phyloP scores from a whole-genome alignment of 1,284 basidiomycete species.

The Ganoderma resinaceum region DNA sequence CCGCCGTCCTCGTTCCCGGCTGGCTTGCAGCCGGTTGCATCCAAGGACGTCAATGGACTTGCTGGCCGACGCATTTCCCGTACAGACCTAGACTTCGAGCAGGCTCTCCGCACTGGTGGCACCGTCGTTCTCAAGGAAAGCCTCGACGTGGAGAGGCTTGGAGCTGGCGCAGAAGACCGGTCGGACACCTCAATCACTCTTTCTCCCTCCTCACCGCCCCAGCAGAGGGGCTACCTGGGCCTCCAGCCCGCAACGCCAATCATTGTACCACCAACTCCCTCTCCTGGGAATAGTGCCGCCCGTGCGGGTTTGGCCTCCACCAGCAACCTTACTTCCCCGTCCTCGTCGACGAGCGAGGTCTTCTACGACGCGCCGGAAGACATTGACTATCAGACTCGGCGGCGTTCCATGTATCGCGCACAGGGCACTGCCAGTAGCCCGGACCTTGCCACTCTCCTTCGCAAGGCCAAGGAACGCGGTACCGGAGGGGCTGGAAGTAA shows the following conservation, averaged over 20 bases:
- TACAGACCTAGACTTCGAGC: slow-evolving; percentile 81
- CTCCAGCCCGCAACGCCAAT: slow-evolving; percentile 53
- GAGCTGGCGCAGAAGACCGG: slow-evolving; percentile 44
- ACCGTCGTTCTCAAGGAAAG: slow-evolving; percentile 75
- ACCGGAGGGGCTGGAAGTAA: slow-evolving; percentile 42
- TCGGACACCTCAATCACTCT: slow-evolving; percentile 41
- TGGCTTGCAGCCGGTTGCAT: slow-evolving; percentile 61
- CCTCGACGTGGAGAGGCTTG: slow-evolving; percentile 69
- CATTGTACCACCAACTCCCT: slow-evolving; percentile 66
- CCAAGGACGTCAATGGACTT: slow-evolving; percentile 51
- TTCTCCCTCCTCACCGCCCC: slow-evolving; percentile 35
- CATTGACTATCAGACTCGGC: slow-evolving; percentile 69
- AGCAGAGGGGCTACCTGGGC: slow-evolving; percentile 39
- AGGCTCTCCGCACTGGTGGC: slow-evolving; percentile 66
- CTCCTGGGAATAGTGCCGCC: slow-evolving; percentile 37
- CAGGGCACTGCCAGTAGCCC: slow-evolving; percentile 88
- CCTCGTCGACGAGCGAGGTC: slow-evolving; percentile 56
- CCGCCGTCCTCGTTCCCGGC: slow-evolving; percentile 59
- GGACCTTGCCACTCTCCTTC: slow-evolving; percentile 83
- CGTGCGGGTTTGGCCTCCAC: slow-evolving; percentile 36
- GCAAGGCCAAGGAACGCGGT: slow-evolving; percentile 78
- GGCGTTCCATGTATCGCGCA: slow-evolving; percentile 86
- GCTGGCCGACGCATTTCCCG: slow-evolving; percentile 57
- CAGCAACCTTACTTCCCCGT: slow-evolving; percentile 43
- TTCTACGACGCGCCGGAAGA: slow-evolving; percentile 69